A percentile compares a stretch with the other conserved stretches of the same genome.
phyloP scores from a whole-genome alignment of 345 rosid genomes.

The Eucalyptus viminalis region DNA sequence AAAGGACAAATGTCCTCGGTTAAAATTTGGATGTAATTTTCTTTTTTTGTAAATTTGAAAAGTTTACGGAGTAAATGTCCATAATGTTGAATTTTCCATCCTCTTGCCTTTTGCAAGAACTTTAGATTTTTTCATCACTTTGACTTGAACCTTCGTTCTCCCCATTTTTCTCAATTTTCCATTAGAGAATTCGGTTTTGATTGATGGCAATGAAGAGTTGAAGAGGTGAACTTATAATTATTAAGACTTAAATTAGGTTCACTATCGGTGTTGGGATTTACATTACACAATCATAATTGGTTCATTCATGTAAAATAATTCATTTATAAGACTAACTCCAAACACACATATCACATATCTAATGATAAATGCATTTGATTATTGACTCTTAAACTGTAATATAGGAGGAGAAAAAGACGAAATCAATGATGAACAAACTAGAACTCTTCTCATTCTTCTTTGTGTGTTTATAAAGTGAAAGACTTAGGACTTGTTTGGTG shows the following conservation, averaged over 20 bases:
- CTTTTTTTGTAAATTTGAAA: no score
- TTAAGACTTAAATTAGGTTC: neutral
- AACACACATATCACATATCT: neutral
- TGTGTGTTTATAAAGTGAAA: neutral
- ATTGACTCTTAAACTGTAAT: neutral
- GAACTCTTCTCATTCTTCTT: neutral
- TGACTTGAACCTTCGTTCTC: neutral
- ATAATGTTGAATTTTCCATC: no score
- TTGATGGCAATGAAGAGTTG: neutral
- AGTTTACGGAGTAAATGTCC: neutral
- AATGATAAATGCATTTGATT: neutral
- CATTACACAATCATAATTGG: neutral
- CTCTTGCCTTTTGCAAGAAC: accelerated
- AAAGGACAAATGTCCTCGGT: no score
- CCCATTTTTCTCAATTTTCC: neutral
- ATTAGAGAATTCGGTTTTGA: neutral
- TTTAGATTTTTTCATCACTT: neutral
- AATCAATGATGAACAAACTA: neutral
- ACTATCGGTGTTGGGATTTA: neutral
- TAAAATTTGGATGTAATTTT: no score
- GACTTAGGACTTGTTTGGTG: accelerated
- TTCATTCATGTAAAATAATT: neutral
- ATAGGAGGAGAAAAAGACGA: neutral
- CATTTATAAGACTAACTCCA: neutral
- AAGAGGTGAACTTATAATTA: neutral